Base-by-base conservation (phyloP, 257 asterid species). In the Solanum chiquidenum region DNA sequence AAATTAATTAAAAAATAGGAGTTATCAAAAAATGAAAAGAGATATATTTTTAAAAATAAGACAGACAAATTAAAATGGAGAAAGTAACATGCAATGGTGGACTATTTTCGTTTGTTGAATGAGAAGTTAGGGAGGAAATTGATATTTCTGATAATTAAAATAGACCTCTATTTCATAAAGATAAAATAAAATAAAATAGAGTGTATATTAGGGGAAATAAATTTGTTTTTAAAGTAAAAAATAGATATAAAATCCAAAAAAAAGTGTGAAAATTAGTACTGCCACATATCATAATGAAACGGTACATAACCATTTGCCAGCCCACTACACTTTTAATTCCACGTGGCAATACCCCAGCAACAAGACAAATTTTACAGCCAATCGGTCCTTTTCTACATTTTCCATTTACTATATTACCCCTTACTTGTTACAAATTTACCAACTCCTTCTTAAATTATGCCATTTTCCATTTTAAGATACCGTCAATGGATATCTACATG, bases 341-440 rank as follows among this genome's bases (percentile, higher is more conserved):
- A 88, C 92, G 91, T 88, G 92, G 86, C 89, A 88, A 77, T 84
- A 88, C 92, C 92, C 92, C 92, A 77, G 88, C 37, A n/a, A 84
- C n/a, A 87, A 75, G 92, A 90, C 92, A 90, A 88, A 77, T 46
- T 66, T 85, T 80, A 69, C 80, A 83, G 83, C 90, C 73, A 86
- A 86, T 69, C 58, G 58, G 90, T 87, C 88, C 86, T 66, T 52
- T 90, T 89, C 12, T 29, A 12, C 72, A 18, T 34, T 88, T 74
- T 37, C 3, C 4, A 35, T 87, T 52, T 35, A 77, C 91, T 16
- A 9, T 12, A 21, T 25, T 88, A 34, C 72, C 91, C 90, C 80
- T 23, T 6, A 27, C 1, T 13, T 27, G 1, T 5, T 44, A 9
- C 25, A 46, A 9, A 80, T 80, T 27, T 46, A 80, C 40, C 20